These are phyloP conservation scores for Cordyceps farinosa DNA, from an alignment of 2,329 filamentous ascomycete species.

Conservation along the genomic window DNA sequence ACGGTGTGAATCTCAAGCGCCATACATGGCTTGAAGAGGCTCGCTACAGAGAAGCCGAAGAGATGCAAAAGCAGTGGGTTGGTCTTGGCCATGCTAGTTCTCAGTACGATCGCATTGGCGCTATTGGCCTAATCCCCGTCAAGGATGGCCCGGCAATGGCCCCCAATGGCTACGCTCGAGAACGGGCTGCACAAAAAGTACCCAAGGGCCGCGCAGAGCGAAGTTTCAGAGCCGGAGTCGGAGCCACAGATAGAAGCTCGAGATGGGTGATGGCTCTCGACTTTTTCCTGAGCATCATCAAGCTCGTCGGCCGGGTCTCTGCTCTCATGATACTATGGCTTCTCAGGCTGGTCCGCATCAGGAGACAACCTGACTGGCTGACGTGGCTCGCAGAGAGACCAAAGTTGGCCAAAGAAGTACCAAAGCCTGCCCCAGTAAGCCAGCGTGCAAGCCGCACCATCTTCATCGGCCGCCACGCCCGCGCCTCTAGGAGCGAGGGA, in stretches of 20 bases:
- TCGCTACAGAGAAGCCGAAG: slow-evolving; percentile 71
- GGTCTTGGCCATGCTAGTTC: slow-evolving; percentile 45
- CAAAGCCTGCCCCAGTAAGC: slow-evolving; percentile 13
- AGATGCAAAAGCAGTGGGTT: slow-evolving; percentile 49
- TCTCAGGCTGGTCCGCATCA: slow-evolving; percentile 43
- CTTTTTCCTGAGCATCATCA: slow-evolving; percentile 71
- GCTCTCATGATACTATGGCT: slow-evolving; percentile 51
- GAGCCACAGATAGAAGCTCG: slow-evolving; percentile 72
- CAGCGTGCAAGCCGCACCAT: slow-evolving; percentile 16
- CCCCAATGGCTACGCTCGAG: slow-evolving; percentile 62
- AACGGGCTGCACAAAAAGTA: slow-evolving; percentile 62
- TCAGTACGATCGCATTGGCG: slow-evolving; percentile 50
- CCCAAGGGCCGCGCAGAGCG: slow-evolving; percentile 45
- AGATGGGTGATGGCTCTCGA: slow-evolving; percentile 74
- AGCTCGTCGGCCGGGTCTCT: slow-evolving; percentile 31
- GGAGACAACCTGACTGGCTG: slow-evolving; percentile 48
- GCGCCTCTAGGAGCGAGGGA: slow-evolving; percentile 56
- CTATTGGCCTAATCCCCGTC: slow-evolving; percentile 54
- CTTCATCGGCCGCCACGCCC: slow-evolving; percentile 42
- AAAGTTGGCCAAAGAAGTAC: slow-evolving; percentile 26
- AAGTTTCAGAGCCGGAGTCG: slow-evolving; percentile 62
- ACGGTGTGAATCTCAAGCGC: slow-evolving; percentile 65
- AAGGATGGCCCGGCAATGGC: slow-evolving; percentile 42
- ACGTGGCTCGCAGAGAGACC: slow-evolving; percentile 47
- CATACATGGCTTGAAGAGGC: slow-evolving; percentile 94